Evolutionary conservation across 2,329 filamentous ascomycete genomes (phyloP).

Genomic region (Fulvia fulva): DNA sequence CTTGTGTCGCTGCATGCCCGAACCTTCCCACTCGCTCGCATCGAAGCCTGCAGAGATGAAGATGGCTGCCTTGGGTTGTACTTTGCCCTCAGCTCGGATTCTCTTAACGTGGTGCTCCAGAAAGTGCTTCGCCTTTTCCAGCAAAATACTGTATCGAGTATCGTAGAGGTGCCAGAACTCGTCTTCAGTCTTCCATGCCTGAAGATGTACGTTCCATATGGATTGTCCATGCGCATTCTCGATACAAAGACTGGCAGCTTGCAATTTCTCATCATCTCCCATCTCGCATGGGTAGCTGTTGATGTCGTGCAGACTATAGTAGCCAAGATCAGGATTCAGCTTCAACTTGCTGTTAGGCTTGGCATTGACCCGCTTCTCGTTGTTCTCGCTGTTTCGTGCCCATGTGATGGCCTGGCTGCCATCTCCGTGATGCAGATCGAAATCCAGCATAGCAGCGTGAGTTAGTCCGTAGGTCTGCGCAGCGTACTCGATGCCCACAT

Average conservation of each 20-base stretch:
- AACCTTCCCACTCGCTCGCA: slow-evolving; percentile 88
- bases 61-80: slow-evolving; percentile 74
- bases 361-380: slow-evolving; percentile 28
- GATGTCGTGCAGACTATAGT: slow-evolving; percentile 96
- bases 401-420: slow-evolving; percentile 94
- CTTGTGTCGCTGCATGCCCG: slow-evolving; percentile 90
- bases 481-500: slow-evolving; percentile 91
- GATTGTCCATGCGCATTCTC: slow-evolving; percentile 92
- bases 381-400: slow-evolving; percentile 74
- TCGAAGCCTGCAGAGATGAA: slow-evolving; percentile 97
- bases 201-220: slow-evolving; percentile 93
- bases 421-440: slow-evolving; percentile 87
- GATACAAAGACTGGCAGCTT: slow-evolving; percentile 88
- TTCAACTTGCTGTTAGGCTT: slow-evolving; percentile 30
- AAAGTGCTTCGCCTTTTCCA: slow-evolving; percentile 77
- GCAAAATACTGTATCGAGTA: slow-evolving; percentile 66
- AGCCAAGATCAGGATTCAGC: slow-evolving; percentile 61
- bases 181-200: slow-evolving; percentile 74
- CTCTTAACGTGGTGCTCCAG: slow-evolving; percentile 68
- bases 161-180: slow-evolving; percentile 92
- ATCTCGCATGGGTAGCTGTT: slow-evolving; percentile 96
- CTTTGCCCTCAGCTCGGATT: slow-evolving; percentile 53
- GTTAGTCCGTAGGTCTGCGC: slow-evolving; percentile 80
- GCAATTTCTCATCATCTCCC: slow-evolving; percentile 90
- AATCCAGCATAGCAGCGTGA: slow-evolving; percentile 89